phyloP scores from a whole-genome alignment of 164 flowering plant species.

The Macadamia integrifolia region DNA sequence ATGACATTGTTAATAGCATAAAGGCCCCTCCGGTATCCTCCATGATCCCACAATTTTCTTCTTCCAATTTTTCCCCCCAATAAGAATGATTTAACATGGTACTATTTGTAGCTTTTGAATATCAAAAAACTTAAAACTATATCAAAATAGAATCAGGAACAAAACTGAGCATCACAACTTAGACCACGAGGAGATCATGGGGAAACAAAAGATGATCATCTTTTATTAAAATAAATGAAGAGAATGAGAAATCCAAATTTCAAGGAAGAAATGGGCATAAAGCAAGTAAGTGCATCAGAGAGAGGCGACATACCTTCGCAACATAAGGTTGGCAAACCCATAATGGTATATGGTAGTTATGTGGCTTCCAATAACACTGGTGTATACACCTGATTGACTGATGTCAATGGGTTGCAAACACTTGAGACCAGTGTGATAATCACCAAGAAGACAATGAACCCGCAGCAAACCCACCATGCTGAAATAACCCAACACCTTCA shows the following conservation, averaged over 20 bases:
- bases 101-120: no score
- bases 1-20: no score
- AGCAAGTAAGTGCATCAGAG: background rate
- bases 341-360: constrained; percentile 89
- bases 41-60: no score
- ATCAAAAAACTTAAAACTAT: no score
- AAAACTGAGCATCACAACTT: no score
- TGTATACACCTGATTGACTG: constrained; percentile 82
- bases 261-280: no score
- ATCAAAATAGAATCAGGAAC: no score
- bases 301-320: constrained; percentile 61
- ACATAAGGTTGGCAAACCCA: constrained; percentile 96
- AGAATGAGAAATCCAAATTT: background rate
- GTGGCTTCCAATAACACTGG: constrained; percentile 94
- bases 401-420: constrained; percentile 92
- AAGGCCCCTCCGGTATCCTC: no score
- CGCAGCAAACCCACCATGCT: constrained; percentile 97
- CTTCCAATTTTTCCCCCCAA: no score
- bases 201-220: no score
- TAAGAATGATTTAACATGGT: no score
- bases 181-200: no score
- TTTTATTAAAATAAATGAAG: background rate
- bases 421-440: constrained; percentile 93
- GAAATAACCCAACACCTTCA: constrained; percentile 95
- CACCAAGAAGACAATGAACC: constrained; percentile 95